Evolutionary conservation across 2,329 filamentous ascomycete species (phyloP).

Genomic region (Emergomyces pasteurianus): DNA sequence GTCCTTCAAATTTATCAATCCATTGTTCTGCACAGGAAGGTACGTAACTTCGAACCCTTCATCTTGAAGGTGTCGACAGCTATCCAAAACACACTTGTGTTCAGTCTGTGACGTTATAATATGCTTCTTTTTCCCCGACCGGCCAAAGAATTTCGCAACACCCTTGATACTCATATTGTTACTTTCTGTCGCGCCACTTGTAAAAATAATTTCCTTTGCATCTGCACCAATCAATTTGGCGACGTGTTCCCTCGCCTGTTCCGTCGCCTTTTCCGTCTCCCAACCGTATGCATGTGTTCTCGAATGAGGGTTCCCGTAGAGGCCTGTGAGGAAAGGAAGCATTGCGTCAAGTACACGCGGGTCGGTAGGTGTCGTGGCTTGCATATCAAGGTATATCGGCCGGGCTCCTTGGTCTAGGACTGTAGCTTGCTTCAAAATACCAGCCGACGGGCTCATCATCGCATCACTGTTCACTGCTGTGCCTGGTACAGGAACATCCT

Average conservation of each 20-base stretch:
- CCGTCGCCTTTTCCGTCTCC: constrained; percentile 92
- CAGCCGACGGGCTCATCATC: constrained; percentile 70
- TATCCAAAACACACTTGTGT: constrained; percentile 97
- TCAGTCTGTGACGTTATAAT: constrained; percentile 96
- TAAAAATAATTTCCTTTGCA: constrained; percentile 97
- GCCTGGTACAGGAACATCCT: constrained; percentile 48
- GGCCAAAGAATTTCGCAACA: constrained; percentile 87
- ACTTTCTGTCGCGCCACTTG: constrained; percentile 92
- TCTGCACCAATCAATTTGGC: constrained; percentile 85
- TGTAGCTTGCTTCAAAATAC: constrained; percentile 78
- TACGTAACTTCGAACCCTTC: constrained; percentile 98
- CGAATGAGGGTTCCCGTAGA: constrained; percentile 95
- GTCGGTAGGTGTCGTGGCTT: constrained; percentile 90
- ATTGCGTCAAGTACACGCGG: constrained; percentile 92
- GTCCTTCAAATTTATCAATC: constrained; percentile 72
- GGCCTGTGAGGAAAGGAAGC: constrained; percentile 84
- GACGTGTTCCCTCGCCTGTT: constrained; percentile 72
- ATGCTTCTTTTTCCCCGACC: constrained; percentile 92
- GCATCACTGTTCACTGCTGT: constrained; percentile 49
- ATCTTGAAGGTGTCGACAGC: constrained; percentile 90
- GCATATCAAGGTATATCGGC: constrained; percentile 97
- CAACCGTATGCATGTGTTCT: constrained; percentile 96
- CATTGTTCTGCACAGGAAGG: constrained; percentile 74
- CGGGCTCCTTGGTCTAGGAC: constrained; percentile 85
- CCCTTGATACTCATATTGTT: constrained; percentile 99